These are phyloP conservation scores for Diaporthe nobilis DNA, from an alignment of 2,329 filamentous ascomycete genomes.

Conservation along the genomic window DNA sequence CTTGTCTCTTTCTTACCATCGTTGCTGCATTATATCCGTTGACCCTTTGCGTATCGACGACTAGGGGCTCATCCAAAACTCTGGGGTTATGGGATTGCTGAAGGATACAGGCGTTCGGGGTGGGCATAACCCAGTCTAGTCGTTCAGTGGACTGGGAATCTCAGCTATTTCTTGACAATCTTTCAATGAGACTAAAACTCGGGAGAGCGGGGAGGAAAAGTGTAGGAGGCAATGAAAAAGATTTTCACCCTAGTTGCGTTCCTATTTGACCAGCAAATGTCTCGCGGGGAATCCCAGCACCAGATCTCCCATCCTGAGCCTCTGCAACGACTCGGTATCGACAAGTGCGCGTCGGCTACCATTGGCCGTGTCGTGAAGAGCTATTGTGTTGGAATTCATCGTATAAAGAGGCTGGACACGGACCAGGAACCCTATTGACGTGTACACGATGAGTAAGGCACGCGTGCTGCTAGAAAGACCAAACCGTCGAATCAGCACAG, in stretches of 20 bases:
- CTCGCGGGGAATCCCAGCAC: neutral
- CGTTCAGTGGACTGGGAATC: neutral
- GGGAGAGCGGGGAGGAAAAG: neutral
- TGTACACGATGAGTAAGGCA: neutral
- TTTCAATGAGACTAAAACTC: slow-evolving; percentile 10
- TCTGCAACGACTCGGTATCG: neutral
- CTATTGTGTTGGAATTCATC: neutral
- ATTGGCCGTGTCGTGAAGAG: neutral
- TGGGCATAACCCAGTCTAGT: slow-evolving; percentile 12
- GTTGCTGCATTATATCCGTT: slow-evolving; percentile 33
- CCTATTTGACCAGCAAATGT: neutral
- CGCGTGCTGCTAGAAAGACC: neutral
- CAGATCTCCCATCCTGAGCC: neutral
- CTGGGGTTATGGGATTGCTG: slow-evolving; percentile 7
- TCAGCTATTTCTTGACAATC: slow-evolving; percentile 18
- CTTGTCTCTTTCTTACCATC: slow-evolving; percentile 33
- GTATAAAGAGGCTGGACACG: no score
- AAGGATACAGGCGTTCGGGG: slow-evolving; percentile 32
- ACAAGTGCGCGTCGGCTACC: neutral
- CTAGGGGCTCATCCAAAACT: slow-evolving; percentile 12
- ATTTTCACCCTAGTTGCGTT: neutral
- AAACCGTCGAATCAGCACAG: no score
- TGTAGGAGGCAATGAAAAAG: slow-evolving; percentile 13
- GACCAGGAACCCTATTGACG: neutral
- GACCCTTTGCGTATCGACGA: neutral